Evolutionary conservation across 352 stramenopile species (phyloP).

Genomic region (Phytophthora meadii): DNA sequence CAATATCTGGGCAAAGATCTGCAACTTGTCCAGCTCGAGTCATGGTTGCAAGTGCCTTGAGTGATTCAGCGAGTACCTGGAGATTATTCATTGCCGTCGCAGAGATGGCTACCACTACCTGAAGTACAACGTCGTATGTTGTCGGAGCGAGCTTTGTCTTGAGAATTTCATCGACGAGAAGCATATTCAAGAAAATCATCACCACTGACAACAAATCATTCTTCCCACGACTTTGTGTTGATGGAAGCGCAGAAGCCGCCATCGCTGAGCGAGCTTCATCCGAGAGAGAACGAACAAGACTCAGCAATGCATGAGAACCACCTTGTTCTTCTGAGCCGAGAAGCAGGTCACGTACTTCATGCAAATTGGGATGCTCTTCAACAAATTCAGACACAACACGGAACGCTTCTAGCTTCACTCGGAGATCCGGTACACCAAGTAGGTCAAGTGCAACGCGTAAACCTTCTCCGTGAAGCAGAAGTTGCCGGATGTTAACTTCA

Average conservation of each 20-base stretch:
- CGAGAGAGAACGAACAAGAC: slow-evolving; percentile 57
- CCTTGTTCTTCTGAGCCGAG: slow-evolving; percentile 35
- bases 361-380: slow-evolving; percentile 42
- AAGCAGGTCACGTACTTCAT: slow-evolving; percentile 35
- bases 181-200: slow-evolving; percentile 55
- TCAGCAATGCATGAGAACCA: slow-evolving; percentile 47
- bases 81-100: slow-evolving; percentile 23
- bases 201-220: slow-evolving; percentile 44
- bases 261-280: slow-evolving; percentile 42
- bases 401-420: slow-evolving; percentile 61
- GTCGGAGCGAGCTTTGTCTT: slow-evolving; percentile 60
- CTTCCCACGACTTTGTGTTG: slow-evolving; percentile 11
- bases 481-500: slow-evolving; percentile 20
- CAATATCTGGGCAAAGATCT: slow-evolving; percentile 41
- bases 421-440: slow-evolving; percentile 42
- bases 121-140: slow-evolving; percentile 71
- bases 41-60: slow-evolving; percentile 64
- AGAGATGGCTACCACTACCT: slow-evolving; percentile 44
- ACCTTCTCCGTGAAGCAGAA: slow-evolving; percentile 48
- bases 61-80: slow-evolving; percentile 48
- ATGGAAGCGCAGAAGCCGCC: slow-evolving; percentile 22
- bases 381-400: slow-evolving; percentile 52
- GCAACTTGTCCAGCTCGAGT: slow-evolving; percentile 39
- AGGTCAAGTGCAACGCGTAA: slow-evolving; percentile 54
- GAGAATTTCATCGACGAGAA: slow-evolving; percentile 57